Conservation (phyloP, 2,329 filamentous ascomycete species). For the Thelonectria discophora region DNA sequence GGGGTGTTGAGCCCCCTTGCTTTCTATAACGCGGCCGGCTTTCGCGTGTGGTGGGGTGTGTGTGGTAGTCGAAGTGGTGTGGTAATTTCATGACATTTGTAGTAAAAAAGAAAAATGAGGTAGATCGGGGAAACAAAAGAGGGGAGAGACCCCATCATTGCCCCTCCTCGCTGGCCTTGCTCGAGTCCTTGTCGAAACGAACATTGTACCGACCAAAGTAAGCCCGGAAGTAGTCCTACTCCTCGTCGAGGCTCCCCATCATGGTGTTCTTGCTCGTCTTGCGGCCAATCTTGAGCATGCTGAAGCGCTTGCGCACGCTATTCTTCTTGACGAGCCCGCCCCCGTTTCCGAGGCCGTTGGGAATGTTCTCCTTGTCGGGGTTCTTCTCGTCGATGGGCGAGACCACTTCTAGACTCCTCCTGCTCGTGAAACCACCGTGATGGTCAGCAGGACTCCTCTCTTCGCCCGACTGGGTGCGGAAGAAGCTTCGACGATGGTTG, state of each 20-base stretch:
- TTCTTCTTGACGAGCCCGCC: conserved; percentile 58
- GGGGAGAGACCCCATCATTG: not conserved
- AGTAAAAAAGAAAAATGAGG: too few species aligned
- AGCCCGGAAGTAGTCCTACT: conserved; percentile 53
- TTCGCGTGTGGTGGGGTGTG: too few species aligned
- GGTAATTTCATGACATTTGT: too few species aligned
- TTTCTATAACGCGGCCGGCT: too few species aligned
- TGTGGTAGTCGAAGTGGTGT: too few species aligned
- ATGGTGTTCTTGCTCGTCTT: conserved; percentile 67
- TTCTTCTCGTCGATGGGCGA: conserved; percentile 38
- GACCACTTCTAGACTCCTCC: conserved; percentile 43
- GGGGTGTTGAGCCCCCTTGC: too few species aligned
- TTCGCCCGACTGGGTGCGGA: conserved; percentile 52
- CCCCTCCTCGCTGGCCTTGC: conserved; percentile 13
- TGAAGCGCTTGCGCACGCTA: conserved; percentile 80
- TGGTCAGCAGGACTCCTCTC: conserved; percentile 37
- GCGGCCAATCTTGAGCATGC: conserved; percentile 77
- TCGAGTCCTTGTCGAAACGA: conserved; percentile 33
- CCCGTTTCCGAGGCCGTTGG: not conserved
- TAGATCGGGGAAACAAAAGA: not conserved
- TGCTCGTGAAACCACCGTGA: conserved; percentile 38
- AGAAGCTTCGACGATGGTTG: conserved; percentile 53
- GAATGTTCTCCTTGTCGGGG: conserved; percentile 35
- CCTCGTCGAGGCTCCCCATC: conserved; percentile 66
- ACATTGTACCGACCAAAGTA: conserved; percentile 43